Evolutionary conservation across 2,329 filamentous ascomycete genomes (phyloP).

Genomic region (Zymoseptoria tritici): DNA sequence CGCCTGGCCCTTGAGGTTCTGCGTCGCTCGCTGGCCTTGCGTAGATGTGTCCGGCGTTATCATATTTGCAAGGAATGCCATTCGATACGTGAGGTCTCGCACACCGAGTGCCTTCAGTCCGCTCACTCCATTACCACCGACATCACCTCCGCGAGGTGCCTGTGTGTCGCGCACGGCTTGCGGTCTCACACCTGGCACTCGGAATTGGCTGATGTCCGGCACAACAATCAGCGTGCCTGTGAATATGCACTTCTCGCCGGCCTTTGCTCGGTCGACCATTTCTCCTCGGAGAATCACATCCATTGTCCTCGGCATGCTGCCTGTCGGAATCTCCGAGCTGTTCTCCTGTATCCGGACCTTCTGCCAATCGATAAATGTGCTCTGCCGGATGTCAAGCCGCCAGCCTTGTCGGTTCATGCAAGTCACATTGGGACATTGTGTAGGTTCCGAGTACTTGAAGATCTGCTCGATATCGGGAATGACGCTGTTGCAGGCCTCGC

Average conservation of each 20-base stretch:
- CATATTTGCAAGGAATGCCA: constrained; percentile 98
- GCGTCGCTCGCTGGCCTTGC: constrained; percentile 61
- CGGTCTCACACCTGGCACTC: constrained; percentile 75
- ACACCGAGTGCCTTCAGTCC: constrained; percentile 91
- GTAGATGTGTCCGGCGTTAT: constrained; percentile 81
- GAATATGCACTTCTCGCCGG: constrained; percentile 96
- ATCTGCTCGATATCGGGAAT: constrained; percentile 93
- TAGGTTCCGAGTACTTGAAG: constrained; percentile 94
- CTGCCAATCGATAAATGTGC: constrained; percentile 98
- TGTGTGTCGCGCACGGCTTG: constrained; percentile 80
- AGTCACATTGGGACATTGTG: constrained; percentile 80
- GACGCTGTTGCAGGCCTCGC: constrained; percentile 76
- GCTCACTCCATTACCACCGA: constrained; percentile 73
- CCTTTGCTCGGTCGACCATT: constrained; percentile 95
- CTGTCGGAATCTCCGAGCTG: constrained; percentile 94
- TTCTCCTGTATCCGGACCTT: constrained; percentile 98
- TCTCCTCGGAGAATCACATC: constrained; percentile 94
- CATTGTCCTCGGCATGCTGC: constrained; percentile 97
- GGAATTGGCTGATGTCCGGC: constrained; percentile 90
- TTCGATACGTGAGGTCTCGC: constrained; percentile 84
- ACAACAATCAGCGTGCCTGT: constrained; percentile 94
- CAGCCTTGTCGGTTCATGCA: constrained; percentile 90
- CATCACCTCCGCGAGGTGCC: constrained; percentile 61
- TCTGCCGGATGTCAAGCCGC: constrained; percentile 93
- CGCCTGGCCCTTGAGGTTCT: constrained; percentile 63